Conservation (phyloP, 2,329 filamentous ascomycete genomes). For the Lecanicillium sp. region DNA sequence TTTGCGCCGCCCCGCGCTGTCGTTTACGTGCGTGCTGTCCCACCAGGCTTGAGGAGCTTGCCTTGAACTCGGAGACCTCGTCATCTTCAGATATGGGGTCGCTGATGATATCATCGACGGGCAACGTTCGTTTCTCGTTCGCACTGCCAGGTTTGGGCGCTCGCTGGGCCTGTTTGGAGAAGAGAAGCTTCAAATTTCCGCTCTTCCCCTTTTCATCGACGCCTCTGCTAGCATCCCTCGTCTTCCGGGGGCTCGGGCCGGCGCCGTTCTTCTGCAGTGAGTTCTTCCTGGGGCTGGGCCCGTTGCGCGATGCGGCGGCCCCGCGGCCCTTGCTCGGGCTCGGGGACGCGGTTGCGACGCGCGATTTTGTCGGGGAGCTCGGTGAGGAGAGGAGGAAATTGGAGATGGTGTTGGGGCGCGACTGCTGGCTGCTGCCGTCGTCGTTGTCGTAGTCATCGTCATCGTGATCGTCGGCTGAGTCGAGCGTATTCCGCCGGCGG, state of each 20-base stretch:
- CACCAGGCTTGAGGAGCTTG: slow-evolving; percentile 48
- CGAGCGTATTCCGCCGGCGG: slow-evolving; percentile 50
- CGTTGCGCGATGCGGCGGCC: slow-evolving; percentile 17
- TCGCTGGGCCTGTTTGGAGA: slow-evolving; percentile 55
- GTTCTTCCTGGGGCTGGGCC: slow-evolving; percentile 20
- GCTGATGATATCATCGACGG: slow-evolving; percentile 45
- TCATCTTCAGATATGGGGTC: slow-evolving; percentile 58
- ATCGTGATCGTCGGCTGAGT: slow-evolving; percentile 45
- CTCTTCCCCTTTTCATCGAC: slow-evolving; percentile 46
- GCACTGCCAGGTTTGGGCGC: slow-evolving; percentile 28
- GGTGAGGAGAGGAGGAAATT: slow-evolving; percentile 52
- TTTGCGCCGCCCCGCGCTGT: slow-evolving; percentile 32
- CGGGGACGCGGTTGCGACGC: slow-evolving; percentile 31
- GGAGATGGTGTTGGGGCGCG: slow-evolving; percentile 40
- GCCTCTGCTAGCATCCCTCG: slow-evolving; percentile 31
- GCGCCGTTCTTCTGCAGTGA: slow-evolving; percentile 25
- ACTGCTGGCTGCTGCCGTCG: slow-evolving; percentile 16
- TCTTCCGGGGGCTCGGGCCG: slow-evolving; percentile 34
- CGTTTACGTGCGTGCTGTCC: slow-evolving; percentile 51
- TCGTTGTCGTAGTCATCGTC: slow-evolving; percentile 22
- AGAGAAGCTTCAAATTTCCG: slow-evolving; percentile 52
- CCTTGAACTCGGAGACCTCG: slow-evolving; percentile 45
- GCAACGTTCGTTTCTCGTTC: slow-evolving; percentile 23
- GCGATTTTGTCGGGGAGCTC: slow-evolving; percentile 30
- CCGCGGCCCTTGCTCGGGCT: slow-evolving; percentile 33